Evolutionary conservation across 805 yeast genomes (phyloP).

Genomic region (Candida michaelii): DNA sequence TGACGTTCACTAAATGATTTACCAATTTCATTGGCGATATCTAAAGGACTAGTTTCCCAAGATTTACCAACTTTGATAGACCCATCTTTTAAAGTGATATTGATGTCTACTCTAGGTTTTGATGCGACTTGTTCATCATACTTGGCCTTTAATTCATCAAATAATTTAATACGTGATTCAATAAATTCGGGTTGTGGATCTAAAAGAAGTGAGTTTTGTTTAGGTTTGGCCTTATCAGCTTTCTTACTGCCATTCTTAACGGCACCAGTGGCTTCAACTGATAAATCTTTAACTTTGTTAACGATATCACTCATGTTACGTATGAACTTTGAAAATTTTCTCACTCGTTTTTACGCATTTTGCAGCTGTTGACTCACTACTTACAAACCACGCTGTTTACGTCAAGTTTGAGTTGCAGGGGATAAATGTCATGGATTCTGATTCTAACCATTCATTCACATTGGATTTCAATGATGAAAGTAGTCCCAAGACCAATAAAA

Average conservation of each 20-base stretch:
- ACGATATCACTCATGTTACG: constrained; percentile 26
- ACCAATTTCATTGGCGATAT: constrained; percentile 80
- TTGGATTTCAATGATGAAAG: not conserved
- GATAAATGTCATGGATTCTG: not conserved
- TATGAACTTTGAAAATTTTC: constrained; percentile 7
- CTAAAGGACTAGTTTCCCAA: constrained; percentile 89
- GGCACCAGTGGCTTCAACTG: constrained; percentile 24
- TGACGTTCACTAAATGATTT: constrained; percentile 86
- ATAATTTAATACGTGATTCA: constrained; percentile 72
- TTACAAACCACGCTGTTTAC: no score
- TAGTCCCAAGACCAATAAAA: not conserved
- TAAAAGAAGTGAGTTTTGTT: constrained; percentile 39
- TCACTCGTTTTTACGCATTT: constrained; percentile 5
- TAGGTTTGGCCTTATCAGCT: constrained; percentile 8
- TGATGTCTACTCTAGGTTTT: constrained; percentile 58
- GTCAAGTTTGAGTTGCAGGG: no score
- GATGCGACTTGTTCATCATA: constrained; percentile 71
- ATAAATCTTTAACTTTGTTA: constrained; percentile 47
- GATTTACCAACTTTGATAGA: constrained; percentile 71
- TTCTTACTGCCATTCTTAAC: constrained; percentile 3
- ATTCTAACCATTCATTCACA: not conserved
- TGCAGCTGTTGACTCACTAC: not conserved
- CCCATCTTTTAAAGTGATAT: constrained; percentile 86
- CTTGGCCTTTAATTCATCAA: constrained; percentile 76
- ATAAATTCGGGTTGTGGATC: constrained; percentile 86